phyloP scores from a whole-genome alignment of 768 basidiomycete species.

The Mycena galopus region DNA sequence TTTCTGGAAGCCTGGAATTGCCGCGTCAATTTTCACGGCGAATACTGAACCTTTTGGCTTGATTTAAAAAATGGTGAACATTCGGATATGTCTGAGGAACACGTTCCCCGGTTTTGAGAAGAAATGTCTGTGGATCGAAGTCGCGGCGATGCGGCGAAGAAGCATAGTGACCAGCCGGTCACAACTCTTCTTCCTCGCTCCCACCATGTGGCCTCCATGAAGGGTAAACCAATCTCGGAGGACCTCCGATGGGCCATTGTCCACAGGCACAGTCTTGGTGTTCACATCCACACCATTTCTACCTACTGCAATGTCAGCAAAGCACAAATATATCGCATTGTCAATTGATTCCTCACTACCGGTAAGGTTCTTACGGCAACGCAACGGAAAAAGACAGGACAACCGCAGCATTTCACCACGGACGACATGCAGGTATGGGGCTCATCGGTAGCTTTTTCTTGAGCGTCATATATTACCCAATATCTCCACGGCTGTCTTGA shows the following conservation, averaged over 20 bases:
- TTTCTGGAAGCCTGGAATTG: too few species aligned
- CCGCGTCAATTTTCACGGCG: too few species aligned
- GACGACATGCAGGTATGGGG: neutral
- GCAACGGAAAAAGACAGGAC: neutral
- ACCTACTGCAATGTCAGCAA: neutral
- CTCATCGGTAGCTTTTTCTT: too few species aligned
- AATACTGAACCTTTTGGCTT: too few species aligned
- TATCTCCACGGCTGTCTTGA: slow-evolving; percentile 27
- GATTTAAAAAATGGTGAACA: too few species aligned
- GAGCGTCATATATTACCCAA: neutral
- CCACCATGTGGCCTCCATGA: too few species aligned
- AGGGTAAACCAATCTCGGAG: slow-evolving; percentile 12
- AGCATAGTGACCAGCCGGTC: too few species aligned
- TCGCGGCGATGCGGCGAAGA: too few species aligned
- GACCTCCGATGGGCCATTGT: slow-evolving; percentile 17
- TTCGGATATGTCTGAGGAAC: too few species aligned
- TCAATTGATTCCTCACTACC: neutral
- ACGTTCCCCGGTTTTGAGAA: too few species aligned
- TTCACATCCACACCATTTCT: neutral
- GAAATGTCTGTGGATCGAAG: too few species aligned
- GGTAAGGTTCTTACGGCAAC: neutral
- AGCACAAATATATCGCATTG: slow-evolving; percentile 8
- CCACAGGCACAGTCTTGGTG: neutral
- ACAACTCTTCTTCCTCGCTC: too few species aligned
- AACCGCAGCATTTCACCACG: neutral